A percentile compares a stretch with the other conserved stretches of the same genome.
Conservation (phyloP, 2,329 filamentous ascomycete species). For the Monilinia fructigena region DNA sequence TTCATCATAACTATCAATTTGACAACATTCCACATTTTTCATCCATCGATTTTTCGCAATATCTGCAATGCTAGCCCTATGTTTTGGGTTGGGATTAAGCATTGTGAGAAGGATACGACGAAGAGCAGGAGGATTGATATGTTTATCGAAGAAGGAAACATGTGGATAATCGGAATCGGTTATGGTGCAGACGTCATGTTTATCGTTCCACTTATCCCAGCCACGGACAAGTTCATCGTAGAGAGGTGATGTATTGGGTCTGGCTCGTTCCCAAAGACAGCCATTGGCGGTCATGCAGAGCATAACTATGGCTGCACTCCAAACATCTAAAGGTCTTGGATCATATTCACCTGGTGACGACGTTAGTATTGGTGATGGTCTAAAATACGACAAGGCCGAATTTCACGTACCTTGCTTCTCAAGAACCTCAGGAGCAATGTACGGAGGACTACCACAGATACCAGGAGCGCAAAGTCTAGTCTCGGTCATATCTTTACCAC, state of each 20-base stretch:
- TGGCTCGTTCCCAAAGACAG: constrained; percentile 72
- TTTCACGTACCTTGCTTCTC: constrained; percentile 54
- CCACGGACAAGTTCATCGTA: constrained; percentile 65
- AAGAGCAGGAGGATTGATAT: constrained; percentile 64
- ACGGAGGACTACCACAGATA: constrained; percentile 81
- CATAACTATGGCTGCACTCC: constrained; percentile 83
- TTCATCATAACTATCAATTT: constrained; percentile 66
- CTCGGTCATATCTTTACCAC: constrained; percentile 69
- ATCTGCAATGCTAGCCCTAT: constrained; percentile 67
- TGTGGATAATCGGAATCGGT: constrained; percentile 64
- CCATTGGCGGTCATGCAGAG: constrained; percentile 71
- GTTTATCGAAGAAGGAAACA: constrained; percentile 62
- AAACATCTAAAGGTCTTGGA: constrained; percentile 78
- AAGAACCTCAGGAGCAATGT: constrained; percentile 84
- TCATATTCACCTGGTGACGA: constrained; percentile 56
- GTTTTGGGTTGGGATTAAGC: constrained; percentile 74
- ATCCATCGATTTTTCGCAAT: constrained; percentile 71
- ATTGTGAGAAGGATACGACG: constrained; percentile 74
- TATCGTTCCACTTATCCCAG: constrained; percentile 66
- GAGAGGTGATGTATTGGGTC: constrained; percentile 47
- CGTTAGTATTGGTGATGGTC: constrained; percentile 16
- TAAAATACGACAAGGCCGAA: neutral
- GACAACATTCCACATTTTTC: constrained; percentile 75
- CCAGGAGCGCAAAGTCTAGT: constrained; percentile 72
- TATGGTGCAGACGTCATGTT: constrained; percentile 49